Evolutionary conservation across 352 stramenopile genomes (phyloP).

Genomic region (Phytophthora vignae): DNA sequence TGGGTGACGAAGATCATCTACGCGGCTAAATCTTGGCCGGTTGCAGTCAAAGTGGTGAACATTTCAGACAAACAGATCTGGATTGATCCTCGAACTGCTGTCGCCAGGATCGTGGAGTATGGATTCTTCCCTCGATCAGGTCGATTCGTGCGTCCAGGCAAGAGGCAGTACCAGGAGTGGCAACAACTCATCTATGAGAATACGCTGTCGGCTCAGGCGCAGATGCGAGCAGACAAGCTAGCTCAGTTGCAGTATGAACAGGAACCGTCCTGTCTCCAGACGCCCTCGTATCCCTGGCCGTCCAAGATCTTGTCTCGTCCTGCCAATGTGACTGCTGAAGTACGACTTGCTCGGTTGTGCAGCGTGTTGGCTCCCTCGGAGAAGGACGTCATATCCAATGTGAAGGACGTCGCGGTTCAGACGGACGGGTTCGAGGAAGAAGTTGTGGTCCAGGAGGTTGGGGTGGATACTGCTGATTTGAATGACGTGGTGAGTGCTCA

Average conservation of each 20-base stretch:
- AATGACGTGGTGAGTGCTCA: not conserved
- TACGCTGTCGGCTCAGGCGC: not conserved
- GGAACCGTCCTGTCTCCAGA: not conserved
- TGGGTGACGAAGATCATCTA: conserved; percentile 10
- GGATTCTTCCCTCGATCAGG: no score
- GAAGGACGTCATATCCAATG: not conserved
- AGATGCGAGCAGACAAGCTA: not conserved
- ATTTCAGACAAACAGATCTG: not conserved
- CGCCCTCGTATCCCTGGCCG: not conserved
- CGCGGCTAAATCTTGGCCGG: not conserved
- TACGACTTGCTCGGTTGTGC: not conserved
- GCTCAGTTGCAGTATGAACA: not conserved
- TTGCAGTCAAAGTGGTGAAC: conserved; percentile 10
- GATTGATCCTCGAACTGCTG: conserved; percentile 1
- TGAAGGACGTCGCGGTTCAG: not conserved
- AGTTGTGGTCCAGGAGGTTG: not conserved
- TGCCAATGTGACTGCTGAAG: not conserved
- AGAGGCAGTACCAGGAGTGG: conserved; percentile 3
- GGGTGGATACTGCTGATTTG: not conserved
- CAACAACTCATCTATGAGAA: conserved; percentile 7
- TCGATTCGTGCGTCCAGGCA: no score
- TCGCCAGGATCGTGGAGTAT: no score
- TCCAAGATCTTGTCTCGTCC: not conserved
- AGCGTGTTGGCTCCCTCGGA: not conserved
- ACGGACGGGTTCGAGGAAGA: not conserved